Percentiles rank a stretch among this genome's conserved stretches.
Evolutionary conservation across 2,329 filamentous ascomycete species (phyloP).

Genomic region (Aspergillus amoenus): DNA sequence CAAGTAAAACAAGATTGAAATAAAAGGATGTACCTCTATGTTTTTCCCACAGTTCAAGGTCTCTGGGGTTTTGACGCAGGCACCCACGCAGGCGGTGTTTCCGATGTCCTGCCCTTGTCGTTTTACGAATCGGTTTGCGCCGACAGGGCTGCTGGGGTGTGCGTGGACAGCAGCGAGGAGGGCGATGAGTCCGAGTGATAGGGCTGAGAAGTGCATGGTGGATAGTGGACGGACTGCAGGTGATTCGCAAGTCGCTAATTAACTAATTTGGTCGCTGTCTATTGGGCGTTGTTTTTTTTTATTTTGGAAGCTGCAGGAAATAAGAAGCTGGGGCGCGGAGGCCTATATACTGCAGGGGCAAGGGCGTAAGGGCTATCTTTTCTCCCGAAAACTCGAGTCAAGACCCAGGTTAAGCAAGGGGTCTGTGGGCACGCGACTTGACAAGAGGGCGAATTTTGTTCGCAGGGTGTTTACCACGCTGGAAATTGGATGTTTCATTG

Average conservation of each 20-base stretch:
- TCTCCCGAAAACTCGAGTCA: no score
- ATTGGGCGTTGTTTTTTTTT: not conserved
- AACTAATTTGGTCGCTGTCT: no score
- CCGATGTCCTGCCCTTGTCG: conserved; percentile 13
- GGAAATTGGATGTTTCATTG: not conserved
- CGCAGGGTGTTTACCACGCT: not conserved
- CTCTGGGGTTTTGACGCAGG: not conserved
- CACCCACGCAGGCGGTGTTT: conserved; percentile 10
- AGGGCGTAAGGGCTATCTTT: no score
- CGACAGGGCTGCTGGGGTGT: conserved; percentile 6
- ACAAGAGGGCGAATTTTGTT: not conserved
- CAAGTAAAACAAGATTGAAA: no score
- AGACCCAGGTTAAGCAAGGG: not conserved
- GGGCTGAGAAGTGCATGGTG: conserved; percentile 19
- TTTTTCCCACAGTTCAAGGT: not conserved
- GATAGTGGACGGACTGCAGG: not conserved
- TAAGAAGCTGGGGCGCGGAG: no score
- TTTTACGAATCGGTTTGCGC: not conserved
- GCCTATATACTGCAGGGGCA: no score
- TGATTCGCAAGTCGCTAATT: not conserved
- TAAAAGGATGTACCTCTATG: not conserved
- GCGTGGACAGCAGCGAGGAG: conserved; percentile 18
- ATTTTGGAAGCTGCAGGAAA: not conserved
- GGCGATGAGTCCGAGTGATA: conserved; percentile 9
- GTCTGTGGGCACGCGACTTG: not conserved